phyloP scores from a whole-genome alignment of 2,329 filamentous ascomycete species.

The Alternaria longipes region DNA sequence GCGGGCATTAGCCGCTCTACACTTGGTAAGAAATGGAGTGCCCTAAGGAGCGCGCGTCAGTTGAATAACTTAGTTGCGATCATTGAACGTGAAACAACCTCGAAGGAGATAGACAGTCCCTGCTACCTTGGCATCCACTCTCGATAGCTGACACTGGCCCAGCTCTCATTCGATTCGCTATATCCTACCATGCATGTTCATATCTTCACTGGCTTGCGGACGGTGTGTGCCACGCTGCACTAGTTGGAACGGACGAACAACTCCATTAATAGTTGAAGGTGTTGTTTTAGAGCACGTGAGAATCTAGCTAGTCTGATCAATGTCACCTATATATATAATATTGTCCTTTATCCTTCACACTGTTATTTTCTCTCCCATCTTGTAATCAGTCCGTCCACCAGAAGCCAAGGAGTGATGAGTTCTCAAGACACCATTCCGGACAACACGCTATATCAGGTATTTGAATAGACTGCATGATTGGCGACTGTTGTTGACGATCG shows the following conservation, averaged over 20 bases:
- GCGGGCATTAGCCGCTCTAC: background rate
- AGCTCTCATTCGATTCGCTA: background rate
- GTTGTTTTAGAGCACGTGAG: background rate
- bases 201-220: background rate
- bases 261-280: background rate
- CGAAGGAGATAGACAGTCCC: background rate
- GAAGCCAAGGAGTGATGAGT: conserved; percentile 1
- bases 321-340: background rate
- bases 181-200: background rate
- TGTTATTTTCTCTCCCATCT: background rate
- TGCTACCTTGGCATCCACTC: background rate
- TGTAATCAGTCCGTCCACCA: background rate
- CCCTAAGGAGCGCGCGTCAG: background rate
- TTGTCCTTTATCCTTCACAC: background rate
- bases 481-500: background rate
- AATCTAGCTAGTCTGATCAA: background rate
- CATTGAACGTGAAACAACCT: background rate
- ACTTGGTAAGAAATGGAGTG: conserved; percentile 1
- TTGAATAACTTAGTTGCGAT: background rate
- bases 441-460: conserved; percentile 4
- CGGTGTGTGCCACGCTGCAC: background rate
- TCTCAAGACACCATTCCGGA: conserved; percentile 8
- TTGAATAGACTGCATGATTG: background rate
- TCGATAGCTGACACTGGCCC: background rate
- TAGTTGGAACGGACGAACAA: background rate